A percentile compares a stretch with the other conserved stretches of the same genome.
These are phyloP conservation scores for Boletellus emodensis DNA, from an alignment of 768 basidiomycete species.

Conservation along the genomic window DNA sequence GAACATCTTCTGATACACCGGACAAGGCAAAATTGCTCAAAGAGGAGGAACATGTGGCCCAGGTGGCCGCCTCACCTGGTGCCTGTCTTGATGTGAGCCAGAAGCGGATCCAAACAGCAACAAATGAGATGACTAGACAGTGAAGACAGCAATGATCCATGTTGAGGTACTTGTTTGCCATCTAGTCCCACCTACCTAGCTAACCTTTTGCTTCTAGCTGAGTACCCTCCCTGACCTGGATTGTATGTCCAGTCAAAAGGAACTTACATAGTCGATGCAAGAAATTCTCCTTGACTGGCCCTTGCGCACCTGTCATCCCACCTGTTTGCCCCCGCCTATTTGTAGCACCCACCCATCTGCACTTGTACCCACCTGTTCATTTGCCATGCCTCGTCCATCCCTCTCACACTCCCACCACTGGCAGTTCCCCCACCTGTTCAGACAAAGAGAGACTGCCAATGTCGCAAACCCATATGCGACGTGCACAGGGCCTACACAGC, in stretches of 20 bases:
- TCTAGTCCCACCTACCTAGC: neutral
- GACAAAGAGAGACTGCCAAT: too few relatives aligned
- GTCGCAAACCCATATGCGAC: too few relatives aligned
- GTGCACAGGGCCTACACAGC: too few relatives aligned
- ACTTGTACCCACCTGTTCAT: too few relatives aligned
- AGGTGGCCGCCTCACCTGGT: constrained; percentile 41
- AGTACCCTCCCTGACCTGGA: constrained; percentile 66
- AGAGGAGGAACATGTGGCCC: constrained; percentile 31
- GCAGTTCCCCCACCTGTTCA: too few relatives aligned
- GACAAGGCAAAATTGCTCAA: constrained; percentile 42
- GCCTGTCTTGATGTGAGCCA: constrained; percentile 39
- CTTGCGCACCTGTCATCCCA: too few relatives aligned
- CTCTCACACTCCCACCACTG: too few relatives aligned
- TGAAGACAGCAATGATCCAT: constrained; percentile 85
- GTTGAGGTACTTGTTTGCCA: constrained; percentile 58
- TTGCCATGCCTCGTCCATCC: too few relatives aligned
- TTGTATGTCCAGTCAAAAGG: neutral
- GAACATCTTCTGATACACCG: constrained; percentile 65
- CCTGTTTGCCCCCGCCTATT: too few relatives aligned
- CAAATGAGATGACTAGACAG: constrained; percentile 91
- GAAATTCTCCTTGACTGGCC: too few relatives aligned
- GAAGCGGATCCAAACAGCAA: constrained; percentile 64
- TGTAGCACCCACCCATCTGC: too few relatives aligned
- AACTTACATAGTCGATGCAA: neutral
- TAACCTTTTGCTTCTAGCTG: constrained; percentile 40